A percentile compares a stretch with the other conserved stretches of the same genome.
phyloP scores from a whole-genome alignment of 106 monocot genomes.

The Dioscorea alata region DNA sequence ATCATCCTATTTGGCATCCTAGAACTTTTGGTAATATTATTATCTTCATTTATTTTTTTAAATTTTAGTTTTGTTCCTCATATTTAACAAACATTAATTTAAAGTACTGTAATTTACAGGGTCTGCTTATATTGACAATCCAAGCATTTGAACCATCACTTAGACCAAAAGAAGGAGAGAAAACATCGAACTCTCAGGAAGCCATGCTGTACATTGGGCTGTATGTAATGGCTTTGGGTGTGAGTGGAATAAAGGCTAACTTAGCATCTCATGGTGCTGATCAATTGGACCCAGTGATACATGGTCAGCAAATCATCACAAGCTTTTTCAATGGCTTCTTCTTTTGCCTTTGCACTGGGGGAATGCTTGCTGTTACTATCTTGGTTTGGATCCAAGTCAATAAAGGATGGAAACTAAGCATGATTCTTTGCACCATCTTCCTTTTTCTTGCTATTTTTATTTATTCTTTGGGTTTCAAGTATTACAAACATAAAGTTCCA shows the following conservation, averaged over 20 bases:
- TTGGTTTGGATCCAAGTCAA: constrained; percentile 28
- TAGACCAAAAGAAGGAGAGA: background rate
- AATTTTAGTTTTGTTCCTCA: too few species aligned
- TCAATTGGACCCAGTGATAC: constrained; percentile 10
- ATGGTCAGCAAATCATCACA: constrained; percentile 4
- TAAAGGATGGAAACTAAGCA: constrained; percentile 23
- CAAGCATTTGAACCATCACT: constrained; percentile 15
- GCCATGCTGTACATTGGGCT: constrained; percentile 17
- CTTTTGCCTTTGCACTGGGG: constrained; percentile 21
- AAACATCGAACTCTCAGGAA: constrained; percentile 8
- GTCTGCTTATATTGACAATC: constrained; percentile 15
- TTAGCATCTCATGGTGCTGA: constrained; percentile 27
- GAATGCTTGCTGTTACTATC: constrained; percentile 19
- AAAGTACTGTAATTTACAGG: constrained; percentile 3
- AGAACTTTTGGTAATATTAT: too few species aligned
- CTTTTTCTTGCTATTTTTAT: constrained; percentile 6
- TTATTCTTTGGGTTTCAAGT: background rate
- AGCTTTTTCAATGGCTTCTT: constrained; percentile 38
- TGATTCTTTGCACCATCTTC: background rate
- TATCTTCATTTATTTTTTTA: too few species aligned
- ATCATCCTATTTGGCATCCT: too few species aligned
- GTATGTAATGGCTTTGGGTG: constrained; percentile 21
- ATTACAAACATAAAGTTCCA: constrained; percentile 14
- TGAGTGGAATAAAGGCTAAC: constrained; percentile 19
- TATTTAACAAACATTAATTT: too few species aligned